Evolutionary conservation across 345 rosid species (phyloP).

Genomic region (Ceriops decandra): DNA sequence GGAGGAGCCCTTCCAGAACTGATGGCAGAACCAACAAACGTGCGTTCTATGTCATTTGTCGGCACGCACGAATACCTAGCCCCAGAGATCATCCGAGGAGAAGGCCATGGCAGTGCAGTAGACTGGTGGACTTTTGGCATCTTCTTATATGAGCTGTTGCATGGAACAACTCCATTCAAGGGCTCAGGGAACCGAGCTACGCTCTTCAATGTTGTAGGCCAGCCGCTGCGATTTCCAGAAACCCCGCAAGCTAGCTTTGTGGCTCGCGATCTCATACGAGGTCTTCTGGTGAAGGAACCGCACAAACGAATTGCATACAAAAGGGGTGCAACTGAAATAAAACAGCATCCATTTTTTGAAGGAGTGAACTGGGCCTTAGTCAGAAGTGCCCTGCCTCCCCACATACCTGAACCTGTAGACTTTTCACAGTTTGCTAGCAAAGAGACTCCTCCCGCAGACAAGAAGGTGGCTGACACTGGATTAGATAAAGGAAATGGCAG

Average conservation of each 20-base stretch:
- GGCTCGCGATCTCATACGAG: constrained; percentile 76
- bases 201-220: constrained; percentile 79
- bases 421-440: constrained; percentile 51
- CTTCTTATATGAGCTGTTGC: constrained; percentile 76
- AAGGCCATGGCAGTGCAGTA: constrained; percentile 95
- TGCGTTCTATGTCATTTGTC: constrained; percentile 86
- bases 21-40: constrained; percentile 94
- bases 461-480: not conserved
- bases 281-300: constrained; percentile 75
- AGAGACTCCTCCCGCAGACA: constrained; percentile 32
- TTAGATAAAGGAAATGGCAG: constrained; percentile 3
- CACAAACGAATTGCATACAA: constrained; percentile 72
- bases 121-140: constrained; percentile 98
- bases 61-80: constrained; percentile 93
- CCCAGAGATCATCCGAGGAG: constrained; percentile 89
- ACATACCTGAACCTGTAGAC: constrained; percentile 73
- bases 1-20: constrained; percentile 75
- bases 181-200: constrained; percentile 90
- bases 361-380: constrained; percentile 93
- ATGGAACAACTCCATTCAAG: constrained; percentile 84
- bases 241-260: constrained; percentile 54
- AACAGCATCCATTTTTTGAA: constrained; percentile 84
- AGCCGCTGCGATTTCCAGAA: constrained; percentile 78
- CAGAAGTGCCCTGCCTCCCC: constrained; percentile 78
- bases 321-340: constrained; percentile 90